Percentiles rank a stretch among this genome's conserved stretches.
Conservation (phyloP, 768 basidiomycete genomes). For the Tulasnella sp. region DNA sequence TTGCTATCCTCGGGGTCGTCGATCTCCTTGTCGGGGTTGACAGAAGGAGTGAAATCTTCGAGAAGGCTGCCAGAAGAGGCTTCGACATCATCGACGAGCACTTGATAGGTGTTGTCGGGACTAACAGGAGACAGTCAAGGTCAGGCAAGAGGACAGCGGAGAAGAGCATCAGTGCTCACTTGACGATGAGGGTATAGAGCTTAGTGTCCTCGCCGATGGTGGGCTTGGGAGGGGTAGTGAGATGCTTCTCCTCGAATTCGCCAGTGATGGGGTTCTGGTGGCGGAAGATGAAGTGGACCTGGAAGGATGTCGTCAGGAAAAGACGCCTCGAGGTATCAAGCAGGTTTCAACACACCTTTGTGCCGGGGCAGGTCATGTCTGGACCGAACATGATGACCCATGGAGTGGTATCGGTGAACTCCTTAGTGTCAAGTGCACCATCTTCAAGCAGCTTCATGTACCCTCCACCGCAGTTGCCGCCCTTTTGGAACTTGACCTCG, state of each 20-base stretch:
- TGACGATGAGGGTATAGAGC: constrained; percentile 86
- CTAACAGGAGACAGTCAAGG: constrained; percentile 29
- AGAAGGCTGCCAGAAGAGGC: constrained; percentile 73
- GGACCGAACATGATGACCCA: constrained; percentile 98
- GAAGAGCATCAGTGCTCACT: constrained; percentile 41
- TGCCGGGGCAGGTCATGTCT: constrained; percentile 85
- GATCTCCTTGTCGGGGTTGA: constrained; percentile 89
- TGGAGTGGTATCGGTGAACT: constrained; percentile 87
- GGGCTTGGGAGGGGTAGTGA: constrained; percentile 67
- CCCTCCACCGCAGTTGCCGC: constrained; percentile 97
- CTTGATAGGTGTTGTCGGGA: constrained; percentile 89
- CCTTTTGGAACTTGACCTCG: constrained; percentile 99
- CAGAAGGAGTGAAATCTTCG: constrained; percentile 84
- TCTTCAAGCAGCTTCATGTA: constrained; percentile 94
- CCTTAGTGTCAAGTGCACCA: constrained; percentile 81
- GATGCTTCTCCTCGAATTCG: constrained; percentile 95
- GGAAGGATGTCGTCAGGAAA: constrained; percentile 1
- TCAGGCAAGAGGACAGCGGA: neutral
- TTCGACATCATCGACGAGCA: constrained; percentile 78
- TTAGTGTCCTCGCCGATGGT: constrained; percentile 83
- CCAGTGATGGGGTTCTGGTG: constrained; percentile 89
- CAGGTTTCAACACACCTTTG: constrained; percentile 48
- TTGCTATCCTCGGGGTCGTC: constrained; percentile 87
- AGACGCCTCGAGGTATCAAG: neutral
- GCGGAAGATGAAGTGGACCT: constrained; percentile 99